These are phyloP conservation scores for Suillus subaureus DNA, from an alignment of 768 basidiomycete genomes.

Conservation along the genomic window DNA sequence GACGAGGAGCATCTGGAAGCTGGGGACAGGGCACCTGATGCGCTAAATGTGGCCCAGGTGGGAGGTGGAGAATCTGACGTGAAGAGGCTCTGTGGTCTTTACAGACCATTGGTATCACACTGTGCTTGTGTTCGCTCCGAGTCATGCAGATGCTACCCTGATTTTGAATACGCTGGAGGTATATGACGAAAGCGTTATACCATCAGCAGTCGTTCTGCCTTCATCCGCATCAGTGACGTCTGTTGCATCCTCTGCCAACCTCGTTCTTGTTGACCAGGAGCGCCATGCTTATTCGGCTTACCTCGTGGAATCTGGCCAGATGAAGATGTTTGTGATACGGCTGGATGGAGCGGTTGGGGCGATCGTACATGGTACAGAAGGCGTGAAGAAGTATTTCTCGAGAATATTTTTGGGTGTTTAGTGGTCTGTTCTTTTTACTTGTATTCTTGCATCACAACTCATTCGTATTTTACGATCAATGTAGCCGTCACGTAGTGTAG, in stretches of 20 bases:
- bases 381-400: conserved; percentile 10
- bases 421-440: not conserved
- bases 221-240: not conserved
- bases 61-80: conserved; percentile 5
- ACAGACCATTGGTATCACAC: conserved; percentile 21
- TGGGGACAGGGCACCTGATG: conserved; percentile 15
- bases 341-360: conserved; percentile 26
- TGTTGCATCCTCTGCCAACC: conserved; percentile 22
- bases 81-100: conserved; percentile 30
- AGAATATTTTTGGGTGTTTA: not conserved
- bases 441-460: not conserved
- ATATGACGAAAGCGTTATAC: not conserved
- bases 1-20: conserved; percentile 15
- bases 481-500: not conserved
- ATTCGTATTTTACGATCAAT: not conserved
- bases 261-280: conserved; percentile 34
- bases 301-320: conserved; percentile 31
- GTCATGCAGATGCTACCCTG: conserved; percentile 12
- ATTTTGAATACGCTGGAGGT: not conserved
- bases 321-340: conserved; percentile 35
- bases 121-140: conserved; percentile 14
- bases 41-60: conserved; percentile 20
- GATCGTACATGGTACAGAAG: conserved; percentile 23
- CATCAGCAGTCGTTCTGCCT: conserved; percentile 10
- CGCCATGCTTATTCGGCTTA: conserved; percentile 41